Base-by-base conservation (phyloP, 345 rosid species). In the Turnera subulata region DNA sequence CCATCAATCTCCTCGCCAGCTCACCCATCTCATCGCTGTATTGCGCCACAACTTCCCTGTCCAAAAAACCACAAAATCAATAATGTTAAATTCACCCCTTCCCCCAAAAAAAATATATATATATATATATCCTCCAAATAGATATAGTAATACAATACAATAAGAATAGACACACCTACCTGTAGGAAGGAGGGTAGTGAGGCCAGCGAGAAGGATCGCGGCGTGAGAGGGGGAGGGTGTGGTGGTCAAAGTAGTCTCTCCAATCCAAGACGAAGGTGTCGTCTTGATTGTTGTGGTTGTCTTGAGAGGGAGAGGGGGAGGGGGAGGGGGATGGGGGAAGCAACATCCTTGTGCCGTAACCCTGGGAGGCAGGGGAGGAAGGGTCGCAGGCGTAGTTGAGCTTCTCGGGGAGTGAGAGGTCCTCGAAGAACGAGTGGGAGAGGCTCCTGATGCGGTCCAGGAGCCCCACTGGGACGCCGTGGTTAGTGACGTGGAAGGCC, bases 211-310 rank as follows among this genome's bases (percentile, higher is more conserved):
- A 81, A 22, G 93, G 82, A 57, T 83, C 52, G 42, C 95, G 91
- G 15, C 93, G 89, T 21, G 84, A 78, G 62, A 80, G 80, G 25
- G 98, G 96, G 16, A 88, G 65, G 0, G 91, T 80, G 59, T 91
- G 98, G 74, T 88, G 95, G 56, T 91, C 95, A 13, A 88, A 88
- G 80, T 86, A 91, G 39, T 92, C 98, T 61, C 98, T 86, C 98
- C 96, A 92, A 60, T 88, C 98, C 63, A 88, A 70, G 17, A 86
- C 84, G 33, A 21, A n/a, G 11, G 61, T 68, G 55, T 74, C 80
- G 14, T 58, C 44, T 14, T 71, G 58, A 11, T n/a, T n/a, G n/a
- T n/a, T n/a, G n/a, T n/a, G n/a, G n/a, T n/a, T n/a, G n/a, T n/a
- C n/a, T n/a, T n/a, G n/a, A n/a, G n/a, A n/a, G n/a, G n/a, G n/a